Percentiles rank a stretch among this genome's conserved stretches.
Evolutionary conservation across 768 basidiomycete genomes (phyloP).

Genomic region (Hypholoma fasciculare): DNA sequence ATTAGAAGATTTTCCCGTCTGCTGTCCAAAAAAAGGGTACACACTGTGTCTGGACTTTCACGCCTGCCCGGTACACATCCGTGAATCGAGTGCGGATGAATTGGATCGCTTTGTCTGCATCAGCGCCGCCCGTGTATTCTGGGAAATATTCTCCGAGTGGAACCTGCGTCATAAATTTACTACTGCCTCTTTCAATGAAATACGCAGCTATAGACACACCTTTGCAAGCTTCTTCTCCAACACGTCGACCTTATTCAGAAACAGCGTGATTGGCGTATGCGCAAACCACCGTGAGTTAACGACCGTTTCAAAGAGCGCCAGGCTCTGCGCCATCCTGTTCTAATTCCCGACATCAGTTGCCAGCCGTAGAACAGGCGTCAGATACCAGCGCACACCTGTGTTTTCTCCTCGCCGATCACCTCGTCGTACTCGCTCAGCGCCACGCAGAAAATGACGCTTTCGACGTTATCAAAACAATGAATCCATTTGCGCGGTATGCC

Average conservation of each 20-base stretch:
- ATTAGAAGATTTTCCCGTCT: not conserved
- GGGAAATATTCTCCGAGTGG: constrained; percentile 75
- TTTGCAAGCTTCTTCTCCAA: constrained; percentile 85
- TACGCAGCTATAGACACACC: constrained; percentile 28
- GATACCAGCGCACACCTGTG: constrained; percentile 41
- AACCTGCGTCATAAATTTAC: constrained; percentile 36
- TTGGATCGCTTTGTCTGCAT: constrained; percentile 91
- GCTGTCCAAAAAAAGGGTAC: constrained; percentile 22
- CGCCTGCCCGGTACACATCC: constrained; percentile 59
- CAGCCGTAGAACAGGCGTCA: not conserved
- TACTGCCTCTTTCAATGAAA: not conserved
- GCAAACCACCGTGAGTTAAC: constrained; percentile 86
- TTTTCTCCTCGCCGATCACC: constrained; percentile 62
- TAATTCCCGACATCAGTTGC: constrained; percentile 18
- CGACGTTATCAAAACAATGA: constrained; percentile 40
- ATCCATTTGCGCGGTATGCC: constrained; percentile 41
- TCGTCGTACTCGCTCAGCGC: constrained; percentile 74
- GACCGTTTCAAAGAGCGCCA: constrained; percentile 48
- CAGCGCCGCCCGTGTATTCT: constrained; percentile 82
- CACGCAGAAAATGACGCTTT: constrained; percentile 67
- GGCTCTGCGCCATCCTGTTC: constrained; percentile 91
- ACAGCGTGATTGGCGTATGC: constrained; percentile 84
- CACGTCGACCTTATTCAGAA: constrained; percentile 90
- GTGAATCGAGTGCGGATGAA: constrained; percentile 93
- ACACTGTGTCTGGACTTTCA: constrained; percentile 91